These are phyloP conservation scores for Termitomyces sp. DNA, from an alignment of 768 basidiomycete genomes.

Conservation along the genomic window DNA sequence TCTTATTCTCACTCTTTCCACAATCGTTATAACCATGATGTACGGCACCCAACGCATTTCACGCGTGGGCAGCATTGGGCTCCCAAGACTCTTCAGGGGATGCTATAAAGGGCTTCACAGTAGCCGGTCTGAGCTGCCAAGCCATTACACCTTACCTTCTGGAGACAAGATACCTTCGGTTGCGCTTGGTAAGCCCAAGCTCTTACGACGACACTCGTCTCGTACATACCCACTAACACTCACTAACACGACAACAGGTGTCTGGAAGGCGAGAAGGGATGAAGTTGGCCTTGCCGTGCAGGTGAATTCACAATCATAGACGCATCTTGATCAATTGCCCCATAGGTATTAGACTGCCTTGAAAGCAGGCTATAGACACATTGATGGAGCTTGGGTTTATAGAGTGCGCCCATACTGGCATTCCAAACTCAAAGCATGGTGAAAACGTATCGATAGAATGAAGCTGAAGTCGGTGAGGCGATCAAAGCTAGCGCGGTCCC, in stretches of 20 bases:
- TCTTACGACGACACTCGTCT: neutral
- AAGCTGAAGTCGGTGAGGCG: constrained; percentile 65
- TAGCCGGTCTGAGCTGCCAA: constrained; percentile 27
- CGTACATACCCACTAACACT: neutral
- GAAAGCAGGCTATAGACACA: constrained; percentile 63
- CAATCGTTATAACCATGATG: constrained; percentile 6
- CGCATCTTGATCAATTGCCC: neutral
- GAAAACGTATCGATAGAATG: constrained; percentile 43
- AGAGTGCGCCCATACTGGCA: constrained; percentile 31
- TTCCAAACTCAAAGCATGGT: neutral
- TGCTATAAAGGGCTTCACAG: constrained; percentile 9
- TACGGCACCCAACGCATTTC: constrained; percentile 5
- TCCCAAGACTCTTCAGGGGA: neutral
- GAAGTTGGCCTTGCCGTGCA: constrained; percentile 71
- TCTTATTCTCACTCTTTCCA: neutral
- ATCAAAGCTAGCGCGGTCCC: constrained; percentile 55
- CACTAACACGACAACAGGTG: constrained; percentile 34
- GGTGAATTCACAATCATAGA: constrained; percentile 22
- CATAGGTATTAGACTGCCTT: constrained; percentile 45
- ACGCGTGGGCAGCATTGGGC: neutral
- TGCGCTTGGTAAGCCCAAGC: constrained; percentile 50
- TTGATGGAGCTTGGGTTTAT: constrained; percentile 74
- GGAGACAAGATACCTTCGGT: constrained; percentile 68
- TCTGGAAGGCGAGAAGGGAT: constrained; percentile 54
- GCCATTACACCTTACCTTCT: constrained; percentile 57